Conservation (phyloP, 352 stramenopile genomes). For the Pythium dissimile region DNA sequence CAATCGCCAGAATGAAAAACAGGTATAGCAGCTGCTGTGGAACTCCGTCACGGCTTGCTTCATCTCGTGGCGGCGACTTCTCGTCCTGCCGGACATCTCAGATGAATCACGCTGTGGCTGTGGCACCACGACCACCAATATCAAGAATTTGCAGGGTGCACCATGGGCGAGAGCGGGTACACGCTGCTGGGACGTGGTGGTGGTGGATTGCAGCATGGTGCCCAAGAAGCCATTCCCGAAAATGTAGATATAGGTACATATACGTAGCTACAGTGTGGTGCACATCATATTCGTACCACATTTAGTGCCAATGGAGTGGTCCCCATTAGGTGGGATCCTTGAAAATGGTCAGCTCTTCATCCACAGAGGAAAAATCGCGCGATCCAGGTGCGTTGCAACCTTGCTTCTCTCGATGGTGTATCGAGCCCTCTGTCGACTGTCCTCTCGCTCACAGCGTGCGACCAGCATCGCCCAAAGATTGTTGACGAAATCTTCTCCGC, state of each 20-base stretch:
- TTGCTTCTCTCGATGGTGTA: background rate
- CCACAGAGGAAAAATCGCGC: too few species aligned
- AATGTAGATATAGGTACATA: slow-evolving; percentile 13
- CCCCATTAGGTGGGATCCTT: background rate
- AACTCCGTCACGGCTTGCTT: too few species aligned
- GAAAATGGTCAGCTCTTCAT: too few species aligned
- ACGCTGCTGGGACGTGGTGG: too few species aligned
- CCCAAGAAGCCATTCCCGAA: slow-evolving; percentile 19
- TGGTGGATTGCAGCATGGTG: slow-evolving; percentile 40
- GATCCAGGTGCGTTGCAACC: background rate
- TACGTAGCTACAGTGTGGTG: background rate
- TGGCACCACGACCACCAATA: too few species aligned
- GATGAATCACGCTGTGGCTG: too few species aligned
- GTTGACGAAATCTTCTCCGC: background rate
- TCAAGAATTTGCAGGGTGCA: too few species aligned
- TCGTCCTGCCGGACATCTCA: too few species aligned
- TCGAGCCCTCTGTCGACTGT: background rate
- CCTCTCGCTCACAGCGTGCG: background rate
- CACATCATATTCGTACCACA: slow-evolving; percentile 4
- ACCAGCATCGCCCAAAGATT: background rate
- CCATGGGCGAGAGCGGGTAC: too few species aligned
- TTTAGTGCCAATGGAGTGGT: background rate
- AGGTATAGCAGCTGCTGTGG: too few species aligned
- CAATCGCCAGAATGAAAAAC: too few species aligned
- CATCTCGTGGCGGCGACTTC: too few species aligned